A percentile compares a stretch with the other conserved stretches of the same genome.
These are phyloP conservation scores for Pyrrhoderma noxium DNA, from an alignment of 1,284 basidiomycete species.

Conservation along the genomic window DNA sequence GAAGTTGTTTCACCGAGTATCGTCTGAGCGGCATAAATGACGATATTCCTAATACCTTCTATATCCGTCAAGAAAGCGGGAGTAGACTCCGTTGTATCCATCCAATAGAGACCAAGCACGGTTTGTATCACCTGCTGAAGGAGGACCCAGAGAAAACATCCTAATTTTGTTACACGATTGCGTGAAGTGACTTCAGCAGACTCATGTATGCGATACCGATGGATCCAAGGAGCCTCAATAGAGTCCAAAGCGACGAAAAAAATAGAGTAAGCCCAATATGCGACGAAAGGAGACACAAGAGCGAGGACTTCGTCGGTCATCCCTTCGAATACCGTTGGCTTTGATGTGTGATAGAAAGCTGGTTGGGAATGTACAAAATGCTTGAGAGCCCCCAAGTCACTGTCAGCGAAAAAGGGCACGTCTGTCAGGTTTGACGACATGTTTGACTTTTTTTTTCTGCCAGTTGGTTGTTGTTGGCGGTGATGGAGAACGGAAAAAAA, in stretches of 20 bases:
- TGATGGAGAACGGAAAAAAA: too few relatives aligned
- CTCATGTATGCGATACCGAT: constrained; percentile 85
- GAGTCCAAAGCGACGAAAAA: constrained; percentile 81
- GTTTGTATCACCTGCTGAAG: constrained; percentile 88
- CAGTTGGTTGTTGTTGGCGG: too few relatives aligned
- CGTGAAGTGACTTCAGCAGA: constrained; percentile 70
- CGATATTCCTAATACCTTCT: constrained; percentile 34
- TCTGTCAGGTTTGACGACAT: constrained; percentile 9
- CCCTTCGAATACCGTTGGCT: constrained; percentile 46
- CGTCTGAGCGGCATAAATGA: constrained; percentile 30
- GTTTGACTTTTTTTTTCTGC: neutral
- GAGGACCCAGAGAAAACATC: constrained; percentile 69
- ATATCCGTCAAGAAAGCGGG: constrained; percentile 35
- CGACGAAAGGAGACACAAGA: constrained; percentile 67
- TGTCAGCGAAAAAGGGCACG: constrained; percentile 6
- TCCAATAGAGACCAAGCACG: constrained; percentile 59
- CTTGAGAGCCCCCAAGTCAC: neutral
- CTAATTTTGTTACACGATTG: constrained; percentile 66
- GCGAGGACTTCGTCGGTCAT: constrained; percentile 73
- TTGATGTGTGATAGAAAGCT: constrained; percentile 60
- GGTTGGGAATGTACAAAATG: constrained; percentile 14
- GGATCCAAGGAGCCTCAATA: constrained; percentile 70
- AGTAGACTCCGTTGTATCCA: constrained; percentile 52
- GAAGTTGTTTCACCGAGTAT: constrained; percentile 32
- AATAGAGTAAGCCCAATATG: constrained; percentile 85